phyloP scores from a whole-genome alignment of 345 rosid species.

The Hevea brasiliensis region DNA sequence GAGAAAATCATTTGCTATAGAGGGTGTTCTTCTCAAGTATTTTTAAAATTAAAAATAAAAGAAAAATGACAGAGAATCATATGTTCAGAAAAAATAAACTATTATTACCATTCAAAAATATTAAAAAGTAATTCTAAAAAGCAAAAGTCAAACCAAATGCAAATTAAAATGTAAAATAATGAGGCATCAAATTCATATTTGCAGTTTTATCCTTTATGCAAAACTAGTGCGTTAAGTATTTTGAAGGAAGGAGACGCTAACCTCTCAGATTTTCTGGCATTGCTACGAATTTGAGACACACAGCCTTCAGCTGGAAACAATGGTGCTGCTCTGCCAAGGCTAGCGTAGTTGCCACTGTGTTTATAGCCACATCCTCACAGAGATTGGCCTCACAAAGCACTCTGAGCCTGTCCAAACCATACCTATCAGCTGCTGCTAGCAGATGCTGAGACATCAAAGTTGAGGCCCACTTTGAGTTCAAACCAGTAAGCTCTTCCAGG shows the following conservation, averaged over 20 bases:
- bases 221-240: neutral
- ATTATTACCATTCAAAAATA: too few species aligned
- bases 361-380: constrained; percentile 62
- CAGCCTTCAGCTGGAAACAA: constrained; percentile 64
- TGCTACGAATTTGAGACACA: constrained; percentile 63
- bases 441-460: constrained; percentile 79
- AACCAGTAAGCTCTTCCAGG: constrained; percentile 62
- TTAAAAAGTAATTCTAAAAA: neutral
- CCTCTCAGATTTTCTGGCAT: constrained; percentile 37
- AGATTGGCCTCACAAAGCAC: constrained; percentile 45
- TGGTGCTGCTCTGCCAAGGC: constrained; percentile 88
- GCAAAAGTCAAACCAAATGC: neutral
- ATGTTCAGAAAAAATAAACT: too few species aligned
- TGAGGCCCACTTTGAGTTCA: constrained; percentile 57
- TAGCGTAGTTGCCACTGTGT: constrained; percentile 76
- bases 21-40: too few species aligned
- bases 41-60: too few species aligned
- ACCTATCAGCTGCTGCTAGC: constrained; percentile 81
- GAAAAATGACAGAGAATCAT: too few species aligned
- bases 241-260: constrained; percentile 14
- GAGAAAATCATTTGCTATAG: too few species aligned
- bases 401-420: constrained; percentile 66
- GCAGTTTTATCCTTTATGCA: neutral
- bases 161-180: neutral
- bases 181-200: neutral